Conservation (phyloP, 2,329 filamentous ascomycete species). For the Clonostachys chloroleuca region DNA sequence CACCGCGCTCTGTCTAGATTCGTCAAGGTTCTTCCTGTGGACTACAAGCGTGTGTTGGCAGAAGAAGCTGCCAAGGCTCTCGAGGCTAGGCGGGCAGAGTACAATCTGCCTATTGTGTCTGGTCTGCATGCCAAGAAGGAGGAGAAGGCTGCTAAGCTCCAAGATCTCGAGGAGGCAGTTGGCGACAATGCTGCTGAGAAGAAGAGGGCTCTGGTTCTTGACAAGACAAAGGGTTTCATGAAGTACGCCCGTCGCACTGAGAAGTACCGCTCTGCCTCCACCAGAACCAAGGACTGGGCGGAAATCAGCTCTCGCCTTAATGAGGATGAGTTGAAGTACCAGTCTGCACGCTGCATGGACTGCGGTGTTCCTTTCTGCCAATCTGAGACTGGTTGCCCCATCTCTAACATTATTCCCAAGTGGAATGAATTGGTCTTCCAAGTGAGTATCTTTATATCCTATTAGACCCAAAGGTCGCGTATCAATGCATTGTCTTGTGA, state of each 20-base stretch:
- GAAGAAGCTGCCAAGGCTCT: constrained; percentile 85
- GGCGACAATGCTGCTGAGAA: constrained; percentile 82
- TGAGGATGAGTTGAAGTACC: constrained; percentile 94
- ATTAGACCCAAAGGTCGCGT: too few relatives aligned
- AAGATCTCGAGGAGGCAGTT: constrained; percentile 89
- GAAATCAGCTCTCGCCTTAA: constrained; percentile 84
- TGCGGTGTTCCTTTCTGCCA: constrained; percentile 98
- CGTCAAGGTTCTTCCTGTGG: constrained; percentile 87
- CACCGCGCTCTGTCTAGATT: constrained; percentile 86
- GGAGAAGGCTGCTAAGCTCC: constrained; percentile 64
- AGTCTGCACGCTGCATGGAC: constrained; percentile 96
- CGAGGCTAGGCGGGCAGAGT: constrained; percentile 79
- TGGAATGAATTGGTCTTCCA: constrained; percentile 79
- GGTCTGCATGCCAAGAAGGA: constrained; percentile 60
- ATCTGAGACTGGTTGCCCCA: constrained; percentile 91
- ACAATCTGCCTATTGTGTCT: constrained; percentile 72
- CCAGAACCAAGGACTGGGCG: constrained; percentile 86
- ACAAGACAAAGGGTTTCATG: constrained; percentile 98
- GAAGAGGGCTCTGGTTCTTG: constrained; percentile 85
- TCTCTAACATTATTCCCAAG: constrained; percentile 96
- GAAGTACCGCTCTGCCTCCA: constrained; percentile 84
- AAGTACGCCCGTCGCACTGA: constrained; percentile 90
- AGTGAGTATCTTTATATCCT: not conserved
- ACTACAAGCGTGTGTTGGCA: constrained; percentile 89
- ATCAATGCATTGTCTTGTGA: too few relatives aligned